phyloP scores from a whole-genome alignment of 148 eudicot species.

The Beta vulgaris region DNA sequence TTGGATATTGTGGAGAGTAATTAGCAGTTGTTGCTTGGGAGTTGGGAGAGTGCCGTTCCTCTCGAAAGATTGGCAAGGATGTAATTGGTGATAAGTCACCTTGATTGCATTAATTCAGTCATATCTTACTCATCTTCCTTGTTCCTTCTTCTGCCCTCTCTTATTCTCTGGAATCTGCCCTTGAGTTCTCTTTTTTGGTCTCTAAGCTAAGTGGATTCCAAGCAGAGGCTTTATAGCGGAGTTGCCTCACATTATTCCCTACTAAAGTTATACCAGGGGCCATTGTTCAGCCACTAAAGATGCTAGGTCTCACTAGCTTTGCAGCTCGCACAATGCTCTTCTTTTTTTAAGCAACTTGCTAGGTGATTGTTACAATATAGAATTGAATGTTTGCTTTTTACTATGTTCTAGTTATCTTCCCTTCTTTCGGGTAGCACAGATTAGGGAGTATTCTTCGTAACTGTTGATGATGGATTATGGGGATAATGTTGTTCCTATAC shows the following conservation, averaged over 20 bases:
- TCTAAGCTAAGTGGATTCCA: no score
- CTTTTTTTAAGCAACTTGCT: not conserved
- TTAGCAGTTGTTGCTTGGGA: no score
- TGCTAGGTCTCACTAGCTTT: not conserved
- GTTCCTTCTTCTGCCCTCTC: no score
- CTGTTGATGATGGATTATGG: not conserved
- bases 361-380: not conserved
- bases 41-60: no score
- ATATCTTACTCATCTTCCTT: no score
- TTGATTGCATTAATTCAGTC: no score
- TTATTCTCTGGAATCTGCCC: no score
- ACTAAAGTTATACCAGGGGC: not conserved
- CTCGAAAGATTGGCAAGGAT: no score
- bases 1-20: no score
- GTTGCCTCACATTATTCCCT: not conserved
- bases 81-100: no score
- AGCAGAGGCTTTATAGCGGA: not conserved
- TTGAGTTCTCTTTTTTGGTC: no score
- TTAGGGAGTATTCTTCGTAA: no score
- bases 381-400: not conserved
- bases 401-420: not conserved
- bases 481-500: not conserved
- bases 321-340: not conserved
- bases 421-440: not conserved
- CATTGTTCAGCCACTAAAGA: not conserved